These are phyloP conservation scores for Escallonia rubra DNA, from an alignment of 129 eudicot genomes.

Conservation along the genomic window DNA sequence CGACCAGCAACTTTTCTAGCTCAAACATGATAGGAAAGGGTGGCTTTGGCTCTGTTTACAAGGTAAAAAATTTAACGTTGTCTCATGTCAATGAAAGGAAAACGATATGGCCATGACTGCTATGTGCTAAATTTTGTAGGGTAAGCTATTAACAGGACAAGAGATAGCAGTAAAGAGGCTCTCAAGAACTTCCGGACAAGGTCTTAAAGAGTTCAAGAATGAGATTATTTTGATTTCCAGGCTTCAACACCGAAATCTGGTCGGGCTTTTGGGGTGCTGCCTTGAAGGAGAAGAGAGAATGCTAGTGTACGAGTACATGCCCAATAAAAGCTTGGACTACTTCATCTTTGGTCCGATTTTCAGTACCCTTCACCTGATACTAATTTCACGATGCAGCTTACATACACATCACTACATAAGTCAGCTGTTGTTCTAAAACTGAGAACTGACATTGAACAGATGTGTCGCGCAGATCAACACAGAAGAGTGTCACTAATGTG, in stretches of 20 bases:
- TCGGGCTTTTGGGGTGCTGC: slow-evolving; percentile 40
- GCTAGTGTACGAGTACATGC: slow-evolving; percentile 43
- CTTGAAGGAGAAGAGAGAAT: slow-evolving; percentile 32
- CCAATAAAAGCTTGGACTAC: slow-evolving; percentile 28
- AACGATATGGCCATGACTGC: background rate
- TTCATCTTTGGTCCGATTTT: slow-evolving; percentile 28
- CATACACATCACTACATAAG: too few species aligned
- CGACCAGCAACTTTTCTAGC: too few species aligned
- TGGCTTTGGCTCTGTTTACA: too few species aligned
- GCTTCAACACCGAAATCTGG: slow-evolving; percentile 44
- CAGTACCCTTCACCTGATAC: too few species aligned
- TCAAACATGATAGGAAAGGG: too few species aligned
- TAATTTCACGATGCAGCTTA: background rate
- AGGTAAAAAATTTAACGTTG: too few species aligned
- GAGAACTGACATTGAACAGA: too few species aligned
- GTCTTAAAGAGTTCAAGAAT: slow-evolving; percentile 30
- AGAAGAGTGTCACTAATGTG: slow-evolving; percentile 21
- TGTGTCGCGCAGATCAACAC: slow-evolving; percentile 5
- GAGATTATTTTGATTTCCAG: slow-evolving; percentile 34
- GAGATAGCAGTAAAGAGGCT: slow-evolving; percentile 43
- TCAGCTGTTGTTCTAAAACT: too few species aligned
- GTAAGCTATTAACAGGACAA: slow-evolving; percentile 20
- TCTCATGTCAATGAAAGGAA: too few species aligned
- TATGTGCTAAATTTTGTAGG: slow-evolving; percentile 9
- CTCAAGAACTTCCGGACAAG: slow-evolving; percentile 32